A percentile compares a stretch with the other conserved stretches of the same genome.
These are phyloP conservation scores for Cystobasidium pallidum DNA, from an alignment of 1,284 basidiomycete species.

Conservation along the genomic window DNA sequence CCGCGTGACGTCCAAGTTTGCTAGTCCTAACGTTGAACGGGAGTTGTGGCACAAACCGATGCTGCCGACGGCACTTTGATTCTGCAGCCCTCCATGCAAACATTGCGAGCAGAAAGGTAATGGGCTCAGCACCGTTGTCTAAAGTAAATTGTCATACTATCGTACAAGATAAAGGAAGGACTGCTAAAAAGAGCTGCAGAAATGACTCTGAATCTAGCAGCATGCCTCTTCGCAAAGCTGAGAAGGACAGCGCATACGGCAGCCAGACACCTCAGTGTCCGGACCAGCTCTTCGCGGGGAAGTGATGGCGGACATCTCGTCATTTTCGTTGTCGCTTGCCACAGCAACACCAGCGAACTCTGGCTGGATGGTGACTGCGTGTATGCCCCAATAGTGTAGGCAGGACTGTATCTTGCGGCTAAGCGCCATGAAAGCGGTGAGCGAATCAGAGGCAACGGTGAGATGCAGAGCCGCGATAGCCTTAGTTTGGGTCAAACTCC, in stretches of 20 bases:
- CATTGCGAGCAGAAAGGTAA: constrained; percentile 15
- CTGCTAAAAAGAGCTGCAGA: constrained; percentile 15
- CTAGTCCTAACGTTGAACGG: constrained; percentile 12
- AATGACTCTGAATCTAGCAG: constrained; percentile 17
- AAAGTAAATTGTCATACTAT: constrained; percentile 14
- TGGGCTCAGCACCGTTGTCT: constrained; percentile 8
- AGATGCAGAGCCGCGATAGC: constrained; percentile 27
- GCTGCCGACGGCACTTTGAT: constrained; percentile 13
- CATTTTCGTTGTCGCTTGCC: constrained; percentile 14
- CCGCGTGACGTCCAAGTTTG: constrained; percentile 13
- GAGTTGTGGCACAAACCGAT: constrained; percentile 12
- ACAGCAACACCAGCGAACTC: constrained; percentile 14
- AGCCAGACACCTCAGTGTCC: constrained; percentile 12
- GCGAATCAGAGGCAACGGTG: constrained; percentile 11
- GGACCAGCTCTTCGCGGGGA: constrained; percentile 9
- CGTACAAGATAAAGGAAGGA: constrained; percentile 16
- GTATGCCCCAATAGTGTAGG: constrained; percentile 26
- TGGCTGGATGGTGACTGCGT: constrained; percentile 33
- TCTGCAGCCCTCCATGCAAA: constrained; percentile 12
- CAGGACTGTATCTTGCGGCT: constrained; percentile 19
- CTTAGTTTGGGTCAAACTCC: constrained; percentile 24
- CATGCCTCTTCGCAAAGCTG: constrained; percentile 21
- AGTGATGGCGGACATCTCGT: constrained; percentile 12
- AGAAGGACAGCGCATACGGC: constrained; percentile 12
- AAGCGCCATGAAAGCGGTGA: constrained; percentile 22